A percentile compares a stretch with the other conserved stretches of the same genome.
phyloP scores from a whole-genome alignment of 495 filamentous ascomycete genomes.

The Aspergillus mulundensis region DNA sequence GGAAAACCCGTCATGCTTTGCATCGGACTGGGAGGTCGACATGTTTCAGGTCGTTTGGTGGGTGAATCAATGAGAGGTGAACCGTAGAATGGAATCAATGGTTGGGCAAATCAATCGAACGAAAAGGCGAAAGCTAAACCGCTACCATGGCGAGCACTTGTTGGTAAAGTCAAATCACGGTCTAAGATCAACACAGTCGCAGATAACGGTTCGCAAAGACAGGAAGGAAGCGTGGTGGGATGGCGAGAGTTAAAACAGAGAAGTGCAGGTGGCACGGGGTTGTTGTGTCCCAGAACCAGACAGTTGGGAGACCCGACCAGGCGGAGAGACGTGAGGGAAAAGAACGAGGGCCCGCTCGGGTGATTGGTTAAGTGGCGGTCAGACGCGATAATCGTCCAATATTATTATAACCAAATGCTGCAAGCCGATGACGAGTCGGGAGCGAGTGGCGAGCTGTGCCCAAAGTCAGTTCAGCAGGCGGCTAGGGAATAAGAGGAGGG shows the following conservation, averaged over 20 bases:
- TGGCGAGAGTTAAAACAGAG: not conserved
- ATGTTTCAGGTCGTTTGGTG: constrained; percentile 17
- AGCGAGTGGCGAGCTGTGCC: not conserved
- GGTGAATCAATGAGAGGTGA: not conserved
- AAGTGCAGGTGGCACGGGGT: constrained; percentile 21
- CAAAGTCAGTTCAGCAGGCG: not conserved
- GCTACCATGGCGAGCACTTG: not conserved
- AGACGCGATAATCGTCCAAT: constrained; percentile 4
- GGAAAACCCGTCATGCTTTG: constrained; percentile 60
- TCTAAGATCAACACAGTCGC: constrained; percentile 1
- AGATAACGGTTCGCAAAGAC: not conserved
- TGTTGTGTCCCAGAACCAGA: constrained; percentile 22
- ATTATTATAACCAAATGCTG: not conserved
- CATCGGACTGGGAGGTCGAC: constrained; percentile 28
- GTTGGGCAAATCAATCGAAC: not conserved
- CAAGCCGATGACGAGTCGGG: not conserved
- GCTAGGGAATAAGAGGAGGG: constrained; percentile 1
- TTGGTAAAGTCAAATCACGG: not conserved
- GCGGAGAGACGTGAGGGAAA: constrained; percentile 17
- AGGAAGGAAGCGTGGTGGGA: not conserved
- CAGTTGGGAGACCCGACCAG: constrained; percentile 25
- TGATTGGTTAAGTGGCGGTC: constrained; percentile 23
- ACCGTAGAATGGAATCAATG: not conserved
- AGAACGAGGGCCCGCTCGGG: not conserved
- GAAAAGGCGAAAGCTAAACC: not conserved